Base-by-base conservation (phyloP, 768 basidiomycete genomes). In the Phaffia tasmanica region DNA sequence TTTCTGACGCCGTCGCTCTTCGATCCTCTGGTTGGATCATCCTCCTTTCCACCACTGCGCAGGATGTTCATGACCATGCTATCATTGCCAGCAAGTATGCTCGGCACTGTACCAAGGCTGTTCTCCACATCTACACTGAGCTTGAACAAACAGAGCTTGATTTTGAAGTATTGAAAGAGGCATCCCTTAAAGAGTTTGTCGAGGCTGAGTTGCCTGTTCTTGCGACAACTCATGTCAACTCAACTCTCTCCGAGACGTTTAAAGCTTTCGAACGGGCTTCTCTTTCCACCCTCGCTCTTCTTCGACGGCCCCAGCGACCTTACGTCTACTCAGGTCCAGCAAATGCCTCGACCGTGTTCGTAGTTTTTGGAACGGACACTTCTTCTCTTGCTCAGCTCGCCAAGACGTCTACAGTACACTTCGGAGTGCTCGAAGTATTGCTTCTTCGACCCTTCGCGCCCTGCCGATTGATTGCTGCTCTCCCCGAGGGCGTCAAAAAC, bases 21-120 rank as follows among this genome's bases (percentile, higher is more conserved):
- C 85, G 86, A 50, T 83, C 86, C n/a, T 81, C 84, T 23, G 83
- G 89, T 6, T 87, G 88, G 32, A 88, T 85, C 77, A 85, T 91
- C 74, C 72, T 98, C 59, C 80, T 93, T 72, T 93, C 90, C 7
- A 81, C 83, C 47, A 83, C 82, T 0, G 75, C 83, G 3, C 87
- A 90, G 74, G 82, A 91, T 73, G 89, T 91, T 3, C 87, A 94
- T 72, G 89, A 93, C 73, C 86, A 97, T 75, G 87, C 90, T 27
- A 78, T 97, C 47, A 81, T 98, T 21, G 89, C 90, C 18, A 85
- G 88, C 60, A 83, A 85, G 53, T 77, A 97, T 59, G 89, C 94
- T 0, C 81, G 81, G 48, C 75, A 81, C 8, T 83, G 87, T 72
- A 79, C 80, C 64, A 86, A 83, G 71, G 85, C 86, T 6, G 88